phyloP scores from a whole-genome alignment of 2,329 filamentous ascomycete species.

The Xylariaceae sp. region DNA sequence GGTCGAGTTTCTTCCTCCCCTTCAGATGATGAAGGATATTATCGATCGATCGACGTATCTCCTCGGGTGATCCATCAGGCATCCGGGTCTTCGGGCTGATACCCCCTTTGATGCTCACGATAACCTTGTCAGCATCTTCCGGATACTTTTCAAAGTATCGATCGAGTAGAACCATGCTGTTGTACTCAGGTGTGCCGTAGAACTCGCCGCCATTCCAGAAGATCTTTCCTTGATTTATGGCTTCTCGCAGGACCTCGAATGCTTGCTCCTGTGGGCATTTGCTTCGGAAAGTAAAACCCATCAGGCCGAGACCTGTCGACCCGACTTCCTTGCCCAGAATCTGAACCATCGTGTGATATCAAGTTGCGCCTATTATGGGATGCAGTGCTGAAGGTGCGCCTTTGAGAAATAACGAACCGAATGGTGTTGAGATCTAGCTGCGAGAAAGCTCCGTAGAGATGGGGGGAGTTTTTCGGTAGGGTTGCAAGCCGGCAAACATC shows the following conservation, averaged over 20 bases:
- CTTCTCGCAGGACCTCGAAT: neutral
- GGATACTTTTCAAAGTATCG: slow-evolving; percentile 48
- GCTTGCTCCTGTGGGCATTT: neutral
- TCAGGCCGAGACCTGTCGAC: neutral
- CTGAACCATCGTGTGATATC: neutral
- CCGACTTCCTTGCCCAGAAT: neutral
- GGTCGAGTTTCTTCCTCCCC: slow-evolving; percentile 42
- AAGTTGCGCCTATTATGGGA: neutral
- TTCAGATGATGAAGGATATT: slow-evolving; percentile 40
- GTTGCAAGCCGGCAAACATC: too few relatives aligned
- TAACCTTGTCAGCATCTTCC: slow-evolving; percentile 43
- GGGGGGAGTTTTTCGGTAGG: too few relatives aligned
- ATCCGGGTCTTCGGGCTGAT: slow-evolving; percentile 30
- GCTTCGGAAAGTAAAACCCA: neutral
- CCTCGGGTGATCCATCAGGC: slow-evolving; percentile 37
- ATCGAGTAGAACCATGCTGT: slow-evolving; percentile 45
- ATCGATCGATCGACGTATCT: slow-evolving; percentile 38
- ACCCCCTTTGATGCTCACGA: slow-evolving; percentile 47
- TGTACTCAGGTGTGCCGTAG: slow-evolving; percentile 39
- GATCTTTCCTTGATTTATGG: neutral
- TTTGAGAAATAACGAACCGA: neutral
- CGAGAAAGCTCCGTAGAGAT: too few relatives aligned
- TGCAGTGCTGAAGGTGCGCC: neutral
- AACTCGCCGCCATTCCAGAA: neutral
- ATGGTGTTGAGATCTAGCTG: too few relatives aligned